Conservation (phyloP, 1,284 basidiomycete species). For the Porogramme epimiltina region DNA sequence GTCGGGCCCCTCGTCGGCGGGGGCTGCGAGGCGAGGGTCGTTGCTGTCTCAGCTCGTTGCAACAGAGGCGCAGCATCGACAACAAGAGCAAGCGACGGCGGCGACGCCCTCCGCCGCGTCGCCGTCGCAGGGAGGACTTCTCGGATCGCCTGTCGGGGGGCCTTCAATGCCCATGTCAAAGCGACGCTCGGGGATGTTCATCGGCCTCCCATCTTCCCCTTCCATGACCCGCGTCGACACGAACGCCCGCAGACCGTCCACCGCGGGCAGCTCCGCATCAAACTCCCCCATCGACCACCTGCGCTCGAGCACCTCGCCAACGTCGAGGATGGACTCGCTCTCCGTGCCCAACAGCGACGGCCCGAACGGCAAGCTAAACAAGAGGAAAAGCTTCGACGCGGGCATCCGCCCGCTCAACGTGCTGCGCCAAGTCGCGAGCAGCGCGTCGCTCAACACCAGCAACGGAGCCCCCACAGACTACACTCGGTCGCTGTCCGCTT, state of each 20-base stretch:
- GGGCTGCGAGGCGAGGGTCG: conserved; percentile 9
- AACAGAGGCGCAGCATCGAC: conserved; percentile 15
- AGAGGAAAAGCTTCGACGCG: conserved; percentile 63
- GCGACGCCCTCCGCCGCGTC: conserved; percentile 13
- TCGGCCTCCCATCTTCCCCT: conserved; percentile 21
- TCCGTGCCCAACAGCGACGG: conserved; percentile 24
- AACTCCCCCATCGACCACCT: conserved; percentile 23
- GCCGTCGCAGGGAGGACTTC: conserved; percentile 10
- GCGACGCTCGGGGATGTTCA: conserved; percentile 22
- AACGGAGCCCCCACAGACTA: conserved; percentile 31
- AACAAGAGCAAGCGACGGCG: conserved; percentile 16
- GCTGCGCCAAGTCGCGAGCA: conserved; percentile 30
- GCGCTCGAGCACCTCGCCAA: conserved; percentile 24
- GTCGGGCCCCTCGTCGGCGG: conserved; percentile 13
- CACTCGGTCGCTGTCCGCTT: conserved; percentile 28
- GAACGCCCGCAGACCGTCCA: conserved; percentile 18
- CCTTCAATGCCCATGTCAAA: conserved; percentile 20
- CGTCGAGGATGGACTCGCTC: conserved; percentile 24
- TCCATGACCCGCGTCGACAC: conserved; percentile 17
- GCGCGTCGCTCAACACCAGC: conserved; percentile 22
- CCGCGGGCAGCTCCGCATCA: conserved; percentile 14
- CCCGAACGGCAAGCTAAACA: conserved; percentile 29
- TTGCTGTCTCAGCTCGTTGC: conserved; percentile 12
- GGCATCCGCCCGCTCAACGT: conserved; percentile 54
- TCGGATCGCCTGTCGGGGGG: conserved; percentile 18